A percentile compares a stretch with the other conserved stretches of the same genome.
Evolutionary conservation across 306 rosid species (phyloP).

Genomic region (Mimosa bimucronata): DNA sequence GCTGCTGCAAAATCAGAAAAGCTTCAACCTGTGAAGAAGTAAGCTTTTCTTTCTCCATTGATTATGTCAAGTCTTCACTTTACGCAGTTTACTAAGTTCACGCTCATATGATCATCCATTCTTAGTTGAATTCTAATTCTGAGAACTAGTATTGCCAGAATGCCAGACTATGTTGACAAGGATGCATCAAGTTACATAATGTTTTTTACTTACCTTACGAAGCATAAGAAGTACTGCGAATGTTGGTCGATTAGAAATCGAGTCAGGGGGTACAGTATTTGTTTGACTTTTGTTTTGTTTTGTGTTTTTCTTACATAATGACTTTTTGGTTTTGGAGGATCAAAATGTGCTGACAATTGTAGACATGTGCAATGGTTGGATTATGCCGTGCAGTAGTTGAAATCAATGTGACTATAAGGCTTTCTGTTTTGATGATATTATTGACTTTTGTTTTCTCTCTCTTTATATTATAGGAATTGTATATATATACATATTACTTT

Average conservation of each 20-base stretch:
- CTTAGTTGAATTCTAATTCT: not conserved
- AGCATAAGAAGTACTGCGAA: not conserved
- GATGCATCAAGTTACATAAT: not conserved
- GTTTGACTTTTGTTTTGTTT: not conserved
- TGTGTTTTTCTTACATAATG: not conserved
- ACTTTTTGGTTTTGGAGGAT: not conserved
- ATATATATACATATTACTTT: not conserved
- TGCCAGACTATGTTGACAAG: too few species aligned
- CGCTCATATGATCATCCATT: not conserved
- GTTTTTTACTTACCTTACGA: not conserved
- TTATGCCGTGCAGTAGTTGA: not conserved
- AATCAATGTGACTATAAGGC: not conserved
- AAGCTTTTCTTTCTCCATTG: slow-evolving; percentile 42
- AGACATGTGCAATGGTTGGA: slow-evolving; percentile 5
- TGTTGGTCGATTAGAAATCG: not conserved
- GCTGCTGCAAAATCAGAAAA: slow-evolving; percentile 58
- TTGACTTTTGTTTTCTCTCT: not conserved
- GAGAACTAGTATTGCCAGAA: not conserved
- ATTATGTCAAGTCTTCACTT: not conserved
- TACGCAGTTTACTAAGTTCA: not conserved
- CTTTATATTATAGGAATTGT: not conserved
- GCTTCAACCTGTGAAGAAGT: slow-evolving; percentile 63
- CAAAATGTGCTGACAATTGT: not conserved
- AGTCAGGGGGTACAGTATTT: not conserved
- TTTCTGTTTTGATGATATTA: not conserved